Evolutionary conservation across 75 land plant genomes (phyloP).

Genomic region (Isoetes taiwanensis): DNA sequence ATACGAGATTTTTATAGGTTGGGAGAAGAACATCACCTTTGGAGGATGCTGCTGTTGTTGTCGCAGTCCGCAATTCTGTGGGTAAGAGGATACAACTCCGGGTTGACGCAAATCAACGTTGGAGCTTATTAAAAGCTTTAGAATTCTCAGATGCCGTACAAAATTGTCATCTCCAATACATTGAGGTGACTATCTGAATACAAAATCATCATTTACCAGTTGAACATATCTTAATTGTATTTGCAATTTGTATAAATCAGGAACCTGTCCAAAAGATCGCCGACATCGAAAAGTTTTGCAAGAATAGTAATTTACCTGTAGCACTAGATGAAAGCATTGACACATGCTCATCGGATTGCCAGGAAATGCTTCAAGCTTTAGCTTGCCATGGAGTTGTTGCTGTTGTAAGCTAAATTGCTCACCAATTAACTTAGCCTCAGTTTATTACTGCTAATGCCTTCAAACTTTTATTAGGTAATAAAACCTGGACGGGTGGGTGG

Average conservation of each 20-base stretch:
- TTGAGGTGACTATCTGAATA: conserved; percentile 47
- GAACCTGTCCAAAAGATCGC: conserved; percentile 59
- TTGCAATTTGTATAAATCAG: too few relatives aligned
- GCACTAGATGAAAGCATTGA: conserved; percentile 94
- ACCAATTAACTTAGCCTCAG: not conserved
- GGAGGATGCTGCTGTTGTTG: conserved; percentile 71
- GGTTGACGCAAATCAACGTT: conserved; percentile 84
- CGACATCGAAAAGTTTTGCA: conserved; percentile 63
- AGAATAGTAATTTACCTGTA: conserved; percentile 65
- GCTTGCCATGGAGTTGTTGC: conserved; percentile 59
- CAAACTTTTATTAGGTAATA: conserved; percentile 41
- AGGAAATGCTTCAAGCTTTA: conserved; percentile 31
- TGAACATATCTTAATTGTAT: too few relatives aligned
- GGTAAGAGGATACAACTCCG: conserved; percentile 53
- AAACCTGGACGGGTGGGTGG: conserved; percentile 91
- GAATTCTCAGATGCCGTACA: conserved; percentile 50
- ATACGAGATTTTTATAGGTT: conserved; percentile 31
- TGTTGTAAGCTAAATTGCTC: conserved; percentile 34
- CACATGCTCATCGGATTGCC: conserved; percentile 22
- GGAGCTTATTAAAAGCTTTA: conserved; percentile 74
- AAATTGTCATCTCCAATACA: conserved; percentile 46
- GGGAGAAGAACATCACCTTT: conserved; percentile 53
- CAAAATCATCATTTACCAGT: not conserved
- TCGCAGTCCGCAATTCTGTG: conserved; percentile 49
- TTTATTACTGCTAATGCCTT: not conserved